Conservation (phyloP, 2,329 filamentous ascomycete species). For the Cryoendolithus antarcticus region DNA sequence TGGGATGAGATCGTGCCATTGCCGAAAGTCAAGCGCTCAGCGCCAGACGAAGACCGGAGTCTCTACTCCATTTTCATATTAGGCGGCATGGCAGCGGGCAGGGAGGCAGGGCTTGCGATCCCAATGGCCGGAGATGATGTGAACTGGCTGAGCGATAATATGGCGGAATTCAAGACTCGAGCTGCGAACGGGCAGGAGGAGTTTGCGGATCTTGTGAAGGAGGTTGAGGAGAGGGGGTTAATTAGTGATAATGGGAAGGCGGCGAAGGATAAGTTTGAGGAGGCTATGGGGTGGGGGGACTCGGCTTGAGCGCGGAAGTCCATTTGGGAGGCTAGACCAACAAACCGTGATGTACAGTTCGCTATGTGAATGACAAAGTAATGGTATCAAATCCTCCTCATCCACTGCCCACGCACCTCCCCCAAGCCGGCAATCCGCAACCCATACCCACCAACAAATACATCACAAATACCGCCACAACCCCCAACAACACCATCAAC, state of each 20-base stretch:
- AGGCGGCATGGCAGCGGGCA: constrained; percentile 19
- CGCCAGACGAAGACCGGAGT: constrained; percentile 10
- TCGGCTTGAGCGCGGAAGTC: no score
- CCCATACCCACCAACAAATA: constrained; percentile 63
- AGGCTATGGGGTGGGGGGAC: constrained; percentile 19
- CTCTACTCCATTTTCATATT: constrained; percentile 15
- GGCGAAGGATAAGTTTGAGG: constrained; percentile 14
- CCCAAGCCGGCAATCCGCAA: constrained; percentile 44
- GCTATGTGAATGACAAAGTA: no score
- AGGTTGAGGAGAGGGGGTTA: constrained; percentile 20
- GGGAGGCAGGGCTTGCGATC: constrained; percentile 21
- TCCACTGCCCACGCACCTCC: no score
- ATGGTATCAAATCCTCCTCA: no score
- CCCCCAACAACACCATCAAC: constrained; percentile 65
- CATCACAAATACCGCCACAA: constrained; percentile 61
- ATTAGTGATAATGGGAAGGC: constrained; percentile 10
- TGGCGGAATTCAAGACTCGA: constrained; percentile 21
- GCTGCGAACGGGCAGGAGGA: constrained; percentile 24
- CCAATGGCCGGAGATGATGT: constrained; percentile 21
- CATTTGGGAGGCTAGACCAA: no score
- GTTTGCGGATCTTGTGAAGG: constrained; percentile 20
- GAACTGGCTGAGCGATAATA: constrained; percentile 23
- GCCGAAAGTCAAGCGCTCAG: constrained; percentile 11
- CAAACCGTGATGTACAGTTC: no score
- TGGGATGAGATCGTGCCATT: constrained; percentile 21